Base-by-base conservation (phyloP, 2,329 filamentous ascomycete species). In the Talaromyces funiculosus region DNA sequence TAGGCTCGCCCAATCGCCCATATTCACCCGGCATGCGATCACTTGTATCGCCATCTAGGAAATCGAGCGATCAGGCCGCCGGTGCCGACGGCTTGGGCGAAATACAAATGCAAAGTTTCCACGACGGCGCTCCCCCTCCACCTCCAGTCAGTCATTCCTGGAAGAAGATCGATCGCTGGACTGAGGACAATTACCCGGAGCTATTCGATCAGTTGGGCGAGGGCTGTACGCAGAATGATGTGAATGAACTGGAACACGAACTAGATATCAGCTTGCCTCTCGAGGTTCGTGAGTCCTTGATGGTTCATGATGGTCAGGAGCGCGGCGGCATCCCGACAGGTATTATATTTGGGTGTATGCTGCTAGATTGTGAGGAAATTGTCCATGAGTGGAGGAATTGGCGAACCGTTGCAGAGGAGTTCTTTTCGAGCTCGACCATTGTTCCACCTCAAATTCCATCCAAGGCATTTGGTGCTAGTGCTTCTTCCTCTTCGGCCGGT, bases 371-470 rank as follows among this genome's bases (percentile, higher is more conserved):
- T 71, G 94, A 99, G 75, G 94, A 99, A 72, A 96, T 99, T 67
- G 88, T 96, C 22, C 92, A 97, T 74, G 94, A 99, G 73, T 97
- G 93, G 90, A 89, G 90, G 69, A 95, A 96, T 72, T 99, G 94
- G 94, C 87, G 91, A 68, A 87, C 85, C 64, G 94, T 99, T 64
- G 96, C 96, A 71, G 86, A 93, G 61, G 90, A 97, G 71, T 96
- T 90, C 73, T 82, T 97, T 62, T 81, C 84, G 43, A 81, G 85
- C 40, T 73, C 85, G 37, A 71, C 75, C 18, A 73, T 77, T 75
- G 53, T 78, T 75, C 69, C 81, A 79, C 66, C 80, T 73, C 72
- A 86, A 77, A 86, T 89, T 4, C 87, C 90, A 3, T 81, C 86
- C 56, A 93, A 90, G 74, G 87, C 88, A 0, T 90, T 90, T 1